Evolutionary conservation across 345 rosid species (phyloP), one percentile per base, ranked within the genome.

Genomic region (Linum usitatissimum): DNA sequence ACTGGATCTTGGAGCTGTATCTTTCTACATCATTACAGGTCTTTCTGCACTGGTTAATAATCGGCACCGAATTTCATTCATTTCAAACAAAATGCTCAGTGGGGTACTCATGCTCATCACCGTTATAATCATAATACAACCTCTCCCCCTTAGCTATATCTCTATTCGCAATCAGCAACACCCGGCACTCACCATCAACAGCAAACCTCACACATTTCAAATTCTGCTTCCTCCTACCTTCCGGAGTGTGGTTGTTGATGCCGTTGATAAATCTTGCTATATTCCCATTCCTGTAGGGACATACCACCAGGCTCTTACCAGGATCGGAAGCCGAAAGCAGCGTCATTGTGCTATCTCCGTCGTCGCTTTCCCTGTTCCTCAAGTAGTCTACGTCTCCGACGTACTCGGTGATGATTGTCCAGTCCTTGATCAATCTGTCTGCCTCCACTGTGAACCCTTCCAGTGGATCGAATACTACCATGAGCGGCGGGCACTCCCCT

Each of bases 401-500:
- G 76, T 91, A 91, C 66, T 91, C 97, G 30, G 88, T 78, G 65
- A 91, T 74, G 64, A 91, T 74, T 60, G 97, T 91, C 81, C 86
- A 69, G 78, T 88, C 97, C 77, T 86, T 91, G 23, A 91, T 88
- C 55, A 68, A 87, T 66, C 80, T 80, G 71, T 88, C 96, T 13
- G 94, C 91, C 75, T 86, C 90, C 56, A 88, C 96, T 0, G 97
- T 91, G 78, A 62, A 88, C 67, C 97, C 96, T 88, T 91, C 97
- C 69, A 81, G 77, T 59, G 86, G 77, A 79, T 91, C 97, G 59
- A 78, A 91, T 69, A 84, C 89, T 48, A 91, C 97, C 51, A 77
- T 42, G 59, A 91, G 86, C 23, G 96, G 96, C 74, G 71, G 71
- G 60, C 85, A 86, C 73, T 88, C 84, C 63, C 96, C 97, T 70